Percentiles rank a stretch among this genome's conserved stretches.
Evolutionary conservation across 2,329 filamentous ascomycete genomes (phyloP).

Genomic region (Ciborinia camelliae): DNA sequence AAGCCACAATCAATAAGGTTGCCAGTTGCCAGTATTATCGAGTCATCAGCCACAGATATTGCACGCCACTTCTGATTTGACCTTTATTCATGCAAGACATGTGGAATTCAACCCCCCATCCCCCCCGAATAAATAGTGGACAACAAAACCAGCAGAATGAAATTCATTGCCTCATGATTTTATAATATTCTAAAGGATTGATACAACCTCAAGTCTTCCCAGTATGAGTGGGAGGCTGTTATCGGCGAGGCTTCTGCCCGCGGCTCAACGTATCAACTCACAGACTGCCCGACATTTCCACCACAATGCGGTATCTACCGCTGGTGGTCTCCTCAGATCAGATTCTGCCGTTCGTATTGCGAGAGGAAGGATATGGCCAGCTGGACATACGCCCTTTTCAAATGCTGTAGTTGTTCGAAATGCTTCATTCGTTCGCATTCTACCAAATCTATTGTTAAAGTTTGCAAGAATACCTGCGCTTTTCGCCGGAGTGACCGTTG

Average conservation of each 20-base stretch:
- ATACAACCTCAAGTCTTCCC: constrained; percentile 24
- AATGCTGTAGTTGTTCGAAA: constrained; percentile 67
- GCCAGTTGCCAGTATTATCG: too few species aligned
- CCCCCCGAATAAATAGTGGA: constrained; percentile 9
- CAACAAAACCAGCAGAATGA: constrained; percentile 17
- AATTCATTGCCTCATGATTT: constrained; percentile 16
- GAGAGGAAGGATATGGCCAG: constrained; percentile 68
- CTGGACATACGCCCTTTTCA: constrained; percentile 75
- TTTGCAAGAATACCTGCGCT: constrained; percentile 84
- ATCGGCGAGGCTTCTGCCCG: constrained; percentile 67
- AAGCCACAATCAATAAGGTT: constrained; percentile 6
- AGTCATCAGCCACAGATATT: constrained; percentile 9
- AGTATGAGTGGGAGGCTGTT: constrained; percentile 54
- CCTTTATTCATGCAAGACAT: constrained; percentile 16
- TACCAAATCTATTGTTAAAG: constrained; percentile 90
- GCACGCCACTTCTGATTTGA: constrained; percentile 27
- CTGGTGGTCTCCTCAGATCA: constrained; percentile 65
- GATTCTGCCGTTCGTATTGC: constrained; percentile 60
- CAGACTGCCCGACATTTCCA: constrained; percentile 61
- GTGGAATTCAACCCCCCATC: constrained; percentile 10
- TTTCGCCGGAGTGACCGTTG: constrained; percentile 84
- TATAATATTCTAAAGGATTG: constrained; percentile 14
- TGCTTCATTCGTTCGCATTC: constrained; percentile 60
- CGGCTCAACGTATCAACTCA: constrained; percentile 58
- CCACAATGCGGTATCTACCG: constrained; percentile 52